These are phyloP conservation scores for Neurospora tetrasperma DNA, from an alignment of 495 filamentous ascomycete species.

Conservation along the genomic window DNA sequence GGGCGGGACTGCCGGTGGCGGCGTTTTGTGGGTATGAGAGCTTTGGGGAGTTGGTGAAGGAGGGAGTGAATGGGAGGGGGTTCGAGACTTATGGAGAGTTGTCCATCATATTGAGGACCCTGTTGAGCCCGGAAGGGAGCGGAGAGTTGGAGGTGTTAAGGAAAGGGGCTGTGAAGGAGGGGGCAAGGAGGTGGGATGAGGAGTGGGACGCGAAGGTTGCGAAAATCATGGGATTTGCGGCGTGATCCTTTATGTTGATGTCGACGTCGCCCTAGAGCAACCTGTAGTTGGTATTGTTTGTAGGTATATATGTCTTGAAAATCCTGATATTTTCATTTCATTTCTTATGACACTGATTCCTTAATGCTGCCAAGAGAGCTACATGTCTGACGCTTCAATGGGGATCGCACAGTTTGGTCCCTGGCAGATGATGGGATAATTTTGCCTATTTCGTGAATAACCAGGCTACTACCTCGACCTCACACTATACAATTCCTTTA, in stretches of 20 bases:
- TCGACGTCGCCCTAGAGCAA: neutral
- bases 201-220: slow-evolving; percentile 82
- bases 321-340: neutral
- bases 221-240: slow-evolving; percentile 51
- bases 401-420: neutral
- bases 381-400: neutral
- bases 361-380: neutral
- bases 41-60: slow-evolving; percentile 75
- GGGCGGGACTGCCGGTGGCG: slow-evolving; percentile 80
- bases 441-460: neutral
- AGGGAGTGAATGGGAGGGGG: slow-evolving; percentile 75
- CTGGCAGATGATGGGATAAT: neutral
- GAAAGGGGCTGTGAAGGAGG: slow-evolving; percentile 66
- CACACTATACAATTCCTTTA: neutral
- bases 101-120: slow-evolving; percentile 42
- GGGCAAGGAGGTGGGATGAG: slow-evolving; percentile 76
- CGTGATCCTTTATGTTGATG: neutral
- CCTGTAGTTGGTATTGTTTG: neutral
- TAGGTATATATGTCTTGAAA: neutral
- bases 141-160: slow-evolving; percentile 50
- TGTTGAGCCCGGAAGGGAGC: slow-evolving; percentile 43
- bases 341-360: neutral
- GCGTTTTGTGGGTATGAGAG: slow-evolving; percentile 76
- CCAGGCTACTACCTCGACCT: neutral
- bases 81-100: slow-evolving; percentile 62